A percentile compares a stretch with the other conserved stretches of the same genome.
phyloP scores from a whole-genome alignment of 1,139 yeast species.

The Scheffersomyces insectosa region DNA sequence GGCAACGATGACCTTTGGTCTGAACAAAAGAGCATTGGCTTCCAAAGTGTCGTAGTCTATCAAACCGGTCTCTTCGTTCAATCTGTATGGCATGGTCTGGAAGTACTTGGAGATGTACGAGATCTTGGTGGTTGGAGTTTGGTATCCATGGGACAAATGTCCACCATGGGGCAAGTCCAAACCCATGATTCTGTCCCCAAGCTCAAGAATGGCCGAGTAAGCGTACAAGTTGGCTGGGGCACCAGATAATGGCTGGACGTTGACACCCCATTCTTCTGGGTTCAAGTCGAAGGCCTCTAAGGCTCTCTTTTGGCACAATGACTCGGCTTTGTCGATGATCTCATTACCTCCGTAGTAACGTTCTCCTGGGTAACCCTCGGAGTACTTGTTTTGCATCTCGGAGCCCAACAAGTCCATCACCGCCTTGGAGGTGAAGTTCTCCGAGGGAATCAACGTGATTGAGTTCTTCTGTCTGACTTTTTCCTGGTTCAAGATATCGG shows the following conservation, averaged over 20 bases:
- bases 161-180: slow-evolving; percentile 97
- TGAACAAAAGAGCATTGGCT: slow-evolving; percentile 78
- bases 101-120: slow-evolving; percentile 90
- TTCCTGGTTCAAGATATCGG: slow-evolving; percentile 69
- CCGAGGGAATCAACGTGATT: slow-evolving; percentile 89
- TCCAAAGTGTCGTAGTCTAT: slow-evolving; percentile 90
- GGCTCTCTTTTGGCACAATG: slow-evolving; percentile 89
- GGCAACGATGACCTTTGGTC: slow-evolving; percentile 94
- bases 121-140: slow-evolving; percentile 83
- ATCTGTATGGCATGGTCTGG: slow-evolving; percentile 96
- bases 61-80: slow-evolving; percentile 79
- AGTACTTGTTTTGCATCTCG: slow-evolving; percentile 96
- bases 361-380: slow-evolving; percentile 98
- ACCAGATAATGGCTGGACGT: slow-evolving; percentile 91
- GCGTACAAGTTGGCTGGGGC: slow-evolving; percentile 96
- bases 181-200: slow-evolving; percentile 95
- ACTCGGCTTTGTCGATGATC: slow-evolving; percentile 87
- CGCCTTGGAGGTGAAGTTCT: slow-evolving; percentile 91
- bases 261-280: slow-evolving; percentile 89
- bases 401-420: slow-evolving; percentile 94
- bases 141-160: slow-evolving; percentile 95
- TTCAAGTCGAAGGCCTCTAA: slow-evolving; percentile 77
- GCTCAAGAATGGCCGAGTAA: slow-evolving; percentile 86
- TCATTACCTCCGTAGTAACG: slow-evolving; percentile 97
- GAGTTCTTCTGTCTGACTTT: slow-evolving; percentile 84